Evolutionary conservation across 225 moss, liverwort and hornwort genomes (phyloP).

Genomic region (Pleurozium schreberi): DNA sequence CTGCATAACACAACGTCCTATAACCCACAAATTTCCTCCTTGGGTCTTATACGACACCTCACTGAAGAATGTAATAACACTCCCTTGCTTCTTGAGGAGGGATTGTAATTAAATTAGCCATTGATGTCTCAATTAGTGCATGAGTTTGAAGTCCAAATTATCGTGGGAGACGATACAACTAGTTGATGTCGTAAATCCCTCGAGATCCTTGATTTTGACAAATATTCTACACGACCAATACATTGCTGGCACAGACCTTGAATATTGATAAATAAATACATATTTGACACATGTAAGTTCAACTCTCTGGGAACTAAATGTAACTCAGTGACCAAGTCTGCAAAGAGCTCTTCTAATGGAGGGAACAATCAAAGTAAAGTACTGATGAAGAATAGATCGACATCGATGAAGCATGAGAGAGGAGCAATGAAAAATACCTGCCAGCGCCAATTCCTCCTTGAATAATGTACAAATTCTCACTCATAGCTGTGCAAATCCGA

Average conservation of each 20-base stretch:
- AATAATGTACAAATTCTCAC: conserved; percentile 73
- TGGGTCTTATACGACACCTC: background rate
- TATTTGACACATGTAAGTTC: background rate
- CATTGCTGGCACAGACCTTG: background rate
- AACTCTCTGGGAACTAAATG: background rate
- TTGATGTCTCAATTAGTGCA: background rate
- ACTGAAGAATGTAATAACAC: background rate
- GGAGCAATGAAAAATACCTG: conserved; percentile 37
- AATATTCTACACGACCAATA: background rate
- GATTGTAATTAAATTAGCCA: background rate
- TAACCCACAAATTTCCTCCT: background rate
- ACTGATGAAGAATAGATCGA: background rate
- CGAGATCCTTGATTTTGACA: background rate
- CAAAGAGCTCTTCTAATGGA: background rate
- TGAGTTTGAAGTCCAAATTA: background rate
- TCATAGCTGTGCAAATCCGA: conserved; percentile 57
- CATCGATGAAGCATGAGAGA: background rate
- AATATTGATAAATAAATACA: background rate
- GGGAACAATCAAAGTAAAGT: background rate
- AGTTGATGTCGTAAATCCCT: background rate
- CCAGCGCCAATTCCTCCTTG: conserved; percentile 79
- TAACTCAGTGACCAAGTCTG: background rate
- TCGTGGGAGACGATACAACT: background rate
- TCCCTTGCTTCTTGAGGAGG: background rate
- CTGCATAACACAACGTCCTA: background rate